Conservation (phyloP, 495 filamentous ascomycete genomes). For the Aspergillus kassunensis region DNA sequence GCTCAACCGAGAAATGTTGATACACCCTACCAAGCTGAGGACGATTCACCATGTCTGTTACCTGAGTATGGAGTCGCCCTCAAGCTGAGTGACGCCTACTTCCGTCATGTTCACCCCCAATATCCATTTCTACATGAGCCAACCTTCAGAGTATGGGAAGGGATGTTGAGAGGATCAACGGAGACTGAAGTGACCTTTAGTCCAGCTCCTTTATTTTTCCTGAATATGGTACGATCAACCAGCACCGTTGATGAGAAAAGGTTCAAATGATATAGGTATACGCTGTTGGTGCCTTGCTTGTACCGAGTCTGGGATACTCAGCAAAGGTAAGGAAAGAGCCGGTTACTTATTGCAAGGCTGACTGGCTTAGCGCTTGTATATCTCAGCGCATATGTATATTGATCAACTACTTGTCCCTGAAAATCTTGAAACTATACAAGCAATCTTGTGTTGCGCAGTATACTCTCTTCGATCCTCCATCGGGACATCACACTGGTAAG, state of each 20-base stretch:
- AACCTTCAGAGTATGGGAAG: constrained; percentile 11
- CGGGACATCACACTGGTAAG: constrained; percentile 16
- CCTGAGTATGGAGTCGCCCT: constrained; percentile 1
- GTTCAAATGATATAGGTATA: constrained; percentile 10
- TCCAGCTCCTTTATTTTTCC: constrained; percentile 4
- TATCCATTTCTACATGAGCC: constrained; percentile 22
- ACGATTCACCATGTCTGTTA: constrained; percentile 3
- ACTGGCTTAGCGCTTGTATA: background rate
- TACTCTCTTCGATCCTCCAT: constrained; percentile 15
- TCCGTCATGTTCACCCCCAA: constrained; percentile 17
- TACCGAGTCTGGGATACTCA: constrained; percentile 3
- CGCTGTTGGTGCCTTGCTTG: constrained; percentile 13
- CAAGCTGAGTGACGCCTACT: constrained; percentile 15
- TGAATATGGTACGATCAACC: constrained; percentile 14
- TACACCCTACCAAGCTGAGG: background rate
- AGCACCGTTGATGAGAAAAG: too few species aligned
- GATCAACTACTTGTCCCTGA: constrained; percentile 10
- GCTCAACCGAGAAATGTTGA: background rate
- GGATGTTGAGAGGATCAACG: background rate
- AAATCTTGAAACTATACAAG: constrained; percentile 18
- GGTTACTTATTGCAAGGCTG: too few species aligned
- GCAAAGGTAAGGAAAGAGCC: background rate
- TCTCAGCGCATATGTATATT: constrained; percentile 4
- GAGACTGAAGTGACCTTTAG: background rate
- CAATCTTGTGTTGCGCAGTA: constrained; percentile 15